Percentiles rank a stretch among this genome's conserved stretches.
These are phyloP conservation scores for Durio zibethinus DNA, from an alignment of 345 rosid genomes.

Conservation along the genomic window DNA sequence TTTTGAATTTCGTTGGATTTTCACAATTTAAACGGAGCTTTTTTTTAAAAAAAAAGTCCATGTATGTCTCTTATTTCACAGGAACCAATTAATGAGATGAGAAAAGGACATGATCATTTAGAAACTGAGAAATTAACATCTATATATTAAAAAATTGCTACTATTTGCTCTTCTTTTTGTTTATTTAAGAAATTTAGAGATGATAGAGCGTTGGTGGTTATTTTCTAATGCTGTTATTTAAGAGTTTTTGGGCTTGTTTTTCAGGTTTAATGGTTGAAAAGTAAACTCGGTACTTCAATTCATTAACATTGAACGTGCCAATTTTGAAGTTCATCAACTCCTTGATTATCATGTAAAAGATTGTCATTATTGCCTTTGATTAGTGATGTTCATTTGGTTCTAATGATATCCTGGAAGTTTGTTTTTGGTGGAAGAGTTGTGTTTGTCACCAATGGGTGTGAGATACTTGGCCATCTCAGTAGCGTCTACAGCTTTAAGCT, in stretches of 20 bases:
- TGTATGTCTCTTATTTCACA: neutral
- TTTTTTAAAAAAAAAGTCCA: neutral
- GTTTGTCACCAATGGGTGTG: constrained; percentile 56
- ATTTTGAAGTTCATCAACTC: neutral
- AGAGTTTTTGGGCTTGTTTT: constrained; percentile 1
- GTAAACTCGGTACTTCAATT: neutral
- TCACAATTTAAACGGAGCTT: neutral
- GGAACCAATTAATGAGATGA: neutral
- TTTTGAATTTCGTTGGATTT: neutral
- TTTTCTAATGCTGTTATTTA: neutral
- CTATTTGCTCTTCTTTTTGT: neutral
- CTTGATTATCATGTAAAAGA: constrained; percentile 4
- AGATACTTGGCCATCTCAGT: constrained; percentile 61
- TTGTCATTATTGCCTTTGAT: constrained; percentile 22
- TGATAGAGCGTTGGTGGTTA: neutral
- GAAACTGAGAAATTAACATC: neutral
- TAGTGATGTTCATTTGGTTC: constrained; percentile 33
- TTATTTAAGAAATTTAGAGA: neutral
- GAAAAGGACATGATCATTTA: neutral
- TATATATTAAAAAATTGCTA: neutral
- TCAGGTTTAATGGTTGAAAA: constrained; percentile 12
- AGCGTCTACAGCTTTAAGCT: constrained; percentile 66
- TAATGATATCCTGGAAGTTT: constrained; percentile 39
- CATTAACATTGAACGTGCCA: neutral
- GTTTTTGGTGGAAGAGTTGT: constrained; percentile 33